Percentiles rank a stretch among this genome's conserved stretches.
Conservation (phyloP, 352 stramenopile species). For the Aphanomyces astaci region DNA sequence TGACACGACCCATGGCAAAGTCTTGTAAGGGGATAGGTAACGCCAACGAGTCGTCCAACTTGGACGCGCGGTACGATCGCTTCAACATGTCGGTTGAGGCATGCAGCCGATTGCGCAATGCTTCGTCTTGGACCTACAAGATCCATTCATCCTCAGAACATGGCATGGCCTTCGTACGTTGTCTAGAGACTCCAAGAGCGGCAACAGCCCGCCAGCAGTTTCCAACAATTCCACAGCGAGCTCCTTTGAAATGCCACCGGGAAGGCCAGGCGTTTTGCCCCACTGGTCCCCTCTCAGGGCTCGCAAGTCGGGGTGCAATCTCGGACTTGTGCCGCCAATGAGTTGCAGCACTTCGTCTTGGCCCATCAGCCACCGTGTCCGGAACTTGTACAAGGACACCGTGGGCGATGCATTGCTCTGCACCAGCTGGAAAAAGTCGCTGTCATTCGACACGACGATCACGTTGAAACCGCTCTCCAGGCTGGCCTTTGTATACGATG, state of each 20-base stretch:
- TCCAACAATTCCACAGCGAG: constrained; percentile 54
- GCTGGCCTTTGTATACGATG: constrained; percentile 47
- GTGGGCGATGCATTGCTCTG: constrained; percentile 22
- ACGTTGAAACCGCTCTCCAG: constrained; percentile 37
- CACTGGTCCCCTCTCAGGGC: constrained; percentile 52
- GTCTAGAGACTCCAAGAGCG: constrained; percentile 56
- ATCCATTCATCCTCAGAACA: neutral
- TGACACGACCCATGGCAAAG: constrained; percentile 19
- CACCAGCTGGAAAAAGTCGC: constrained; percentile 61
- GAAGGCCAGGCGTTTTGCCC: constrained; percentile 53
- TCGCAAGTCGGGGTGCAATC: constrained; percentile 49
- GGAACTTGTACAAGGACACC: constrained; percentile 70
- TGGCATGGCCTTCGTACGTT: neutral
- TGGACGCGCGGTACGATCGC: constrained; percentile 58
- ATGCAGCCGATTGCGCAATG: constrained; percentile 49
- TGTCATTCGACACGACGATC: constrained; percentile 59
- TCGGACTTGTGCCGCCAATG: constrained; percentile 39
- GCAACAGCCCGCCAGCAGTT: constrained; percentile 47
- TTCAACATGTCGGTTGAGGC: constrained; percentile 54
- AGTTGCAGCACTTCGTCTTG: constrained; percentile 50
- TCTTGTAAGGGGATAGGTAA: constrained; percentile 45
- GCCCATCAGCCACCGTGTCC: constrained; percentile 52
- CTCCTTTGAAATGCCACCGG: constrained; percentile 42
- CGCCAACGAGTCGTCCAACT: constrained; percentile 41
- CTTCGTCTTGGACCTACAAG: constrained; percentile 35